Evolutionary conservation across 768 basidiomycete species (phyloP).

Genomic region (Boletus vermiculosoides): DNA sequence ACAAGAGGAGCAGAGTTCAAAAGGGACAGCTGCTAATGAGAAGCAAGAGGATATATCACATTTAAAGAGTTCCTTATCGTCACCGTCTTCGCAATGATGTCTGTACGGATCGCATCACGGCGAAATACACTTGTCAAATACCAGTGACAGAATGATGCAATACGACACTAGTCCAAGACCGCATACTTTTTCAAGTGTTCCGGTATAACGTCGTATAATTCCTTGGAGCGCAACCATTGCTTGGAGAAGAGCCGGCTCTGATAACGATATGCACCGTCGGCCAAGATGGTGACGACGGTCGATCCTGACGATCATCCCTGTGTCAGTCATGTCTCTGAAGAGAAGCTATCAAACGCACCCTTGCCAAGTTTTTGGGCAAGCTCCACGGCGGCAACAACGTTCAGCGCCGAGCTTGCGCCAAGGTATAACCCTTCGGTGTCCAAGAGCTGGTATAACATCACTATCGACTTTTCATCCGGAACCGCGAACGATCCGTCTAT

Average conservation of each 20-base stretch:
- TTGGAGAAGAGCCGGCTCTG: slow-evolving; percentile 95
- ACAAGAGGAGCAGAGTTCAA: not conserved
- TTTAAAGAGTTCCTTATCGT: not conserved
- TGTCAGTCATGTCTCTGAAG: not conserved
- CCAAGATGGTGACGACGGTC: slow-evolving; percentile 83
- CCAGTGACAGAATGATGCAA: not conserved
- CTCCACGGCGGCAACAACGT: slow-evolving; percentile 91
- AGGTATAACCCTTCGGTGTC: slow-evolving; percentile 93
- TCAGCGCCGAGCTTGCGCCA: slow-evolving; percentile 91
- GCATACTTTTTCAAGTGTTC: slow-evolving; percentile 84
- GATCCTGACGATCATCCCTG: slow-evolving; percentile 50
- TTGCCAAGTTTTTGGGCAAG: slow-evolving; percentile 82
- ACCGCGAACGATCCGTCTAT: slow-evolving; percentile 84
- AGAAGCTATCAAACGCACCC: slow-evolving; percentile 42
- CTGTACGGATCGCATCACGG: not conserved
- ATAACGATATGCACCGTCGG: slow-evolving; percentile 96
- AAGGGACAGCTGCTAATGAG: not conserved
- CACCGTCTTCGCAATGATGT: not conserved
- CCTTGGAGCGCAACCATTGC: slow-evolving; percentile 85
- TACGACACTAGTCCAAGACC: slow-evolving; percentile 61
- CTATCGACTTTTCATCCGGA: slow-evolving; percentile 84
- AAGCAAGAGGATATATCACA: not conserved
- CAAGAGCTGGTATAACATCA: slow-evolving; percentile 90
- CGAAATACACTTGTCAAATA: not conserved
- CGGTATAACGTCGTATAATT: slow-evolving; percentile 75